Percentiles rank a stretch among this genome's conserved stretches.
phyloP scores from a whole-genome alignment of 176 grass and related monocot species.

The Musa beccarii region DNA sequence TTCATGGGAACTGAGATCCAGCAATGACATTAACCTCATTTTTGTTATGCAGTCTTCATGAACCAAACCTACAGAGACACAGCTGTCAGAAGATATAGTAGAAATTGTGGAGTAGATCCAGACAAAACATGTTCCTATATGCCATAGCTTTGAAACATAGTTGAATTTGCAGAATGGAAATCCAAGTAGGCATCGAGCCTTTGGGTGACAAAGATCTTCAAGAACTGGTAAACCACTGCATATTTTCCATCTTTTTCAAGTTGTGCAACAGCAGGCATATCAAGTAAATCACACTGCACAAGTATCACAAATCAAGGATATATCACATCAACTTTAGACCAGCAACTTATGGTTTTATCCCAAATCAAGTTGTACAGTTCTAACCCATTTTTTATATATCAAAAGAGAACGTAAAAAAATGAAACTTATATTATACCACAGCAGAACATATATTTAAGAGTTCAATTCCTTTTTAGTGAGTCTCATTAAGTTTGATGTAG shows the following conservation, averaged over 20 bases:
- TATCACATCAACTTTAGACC: background rate
- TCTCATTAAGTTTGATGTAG: no score
- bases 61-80: slow-evolving; percentile 38
- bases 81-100: slow-evolving; percentile 10
- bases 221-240: slow-evolving; percentile 45
- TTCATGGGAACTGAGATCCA: slow-evolving; percentile 66
- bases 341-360: no score
- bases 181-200: slow-evolving; percentile 73
- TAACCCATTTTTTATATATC: no score
- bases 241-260: slow-evolving; percentile 81
- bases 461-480: no score
- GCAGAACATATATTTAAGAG: no score
- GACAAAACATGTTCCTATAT: background rate
- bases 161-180: slow-evolving; percentile 60
- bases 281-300: slow-evolving; percentile 72
- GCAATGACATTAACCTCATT: slow-evolving; percentile 81
- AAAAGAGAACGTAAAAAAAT: no score
- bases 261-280: slow-evolving; percentile 68
- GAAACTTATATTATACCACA: no score
- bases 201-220: slow-evolving; percentile 81
- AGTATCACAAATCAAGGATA: slow-evolving; percentile 5
- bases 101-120: no score
- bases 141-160: slow-evolving; percentile 60
- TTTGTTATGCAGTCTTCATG: slow-evolving; percentile 85
- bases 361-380: background rate